These are phyloP conservation scores for Trichophyton mentagrophytes DNA, from an alignment of 2,329 filamentous ascomycete genomes.

Conservation along the genomic window DNA sequence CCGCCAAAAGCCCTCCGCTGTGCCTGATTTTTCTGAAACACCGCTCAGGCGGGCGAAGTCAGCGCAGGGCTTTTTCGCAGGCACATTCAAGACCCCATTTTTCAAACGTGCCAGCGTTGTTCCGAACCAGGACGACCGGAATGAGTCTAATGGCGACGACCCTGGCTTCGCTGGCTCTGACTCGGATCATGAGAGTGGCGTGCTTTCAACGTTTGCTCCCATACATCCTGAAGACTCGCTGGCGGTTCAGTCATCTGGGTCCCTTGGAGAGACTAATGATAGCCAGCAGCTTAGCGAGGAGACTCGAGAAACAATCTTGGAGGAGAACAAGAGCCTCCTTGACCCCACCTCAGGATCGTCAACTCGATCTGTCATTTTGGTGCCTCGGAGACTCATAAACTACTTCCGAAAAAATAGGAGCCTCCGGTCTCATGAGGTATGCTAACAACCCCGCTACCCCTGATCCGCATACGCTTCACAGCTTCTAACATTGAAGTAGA, in stretches of 20 bases:
- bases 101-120: conserved; percentile 2
- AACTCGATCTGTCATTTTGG: background rate
- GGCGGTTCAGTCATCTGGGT: background rate
- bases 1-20: conserved; percentile 1
- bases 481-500: background rate
- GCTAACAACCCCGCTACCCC: background rate
- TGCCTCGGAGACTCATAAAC: background rate
- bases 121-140: background rate
- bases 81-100: conserved; percentile 15
- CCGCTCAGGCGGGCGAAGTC: conserved; percentile 24
- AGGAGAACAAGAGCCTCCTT: background rate
- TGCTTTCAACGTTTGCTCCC: background rate
- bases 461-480: background rate
- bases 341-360: background rate
- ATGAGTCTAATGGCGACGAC: background rate
- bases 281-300: background rate
- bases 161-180: background rate
- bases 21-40: conserved; percentile 8
- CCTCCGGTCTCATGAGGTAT: background rate
- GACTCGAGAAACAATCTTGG: background rate
- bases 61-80: conserved; percentile 20
- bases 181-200: background rate
- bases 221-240: background rate
- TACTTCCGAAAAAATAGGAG: background rate
- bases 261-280: background rate